Evolutionary conservation across 1,284 basidiomycete genomes (phyloP).

Genomic region (Cutaneotrichosporon mucoides): DNA sequence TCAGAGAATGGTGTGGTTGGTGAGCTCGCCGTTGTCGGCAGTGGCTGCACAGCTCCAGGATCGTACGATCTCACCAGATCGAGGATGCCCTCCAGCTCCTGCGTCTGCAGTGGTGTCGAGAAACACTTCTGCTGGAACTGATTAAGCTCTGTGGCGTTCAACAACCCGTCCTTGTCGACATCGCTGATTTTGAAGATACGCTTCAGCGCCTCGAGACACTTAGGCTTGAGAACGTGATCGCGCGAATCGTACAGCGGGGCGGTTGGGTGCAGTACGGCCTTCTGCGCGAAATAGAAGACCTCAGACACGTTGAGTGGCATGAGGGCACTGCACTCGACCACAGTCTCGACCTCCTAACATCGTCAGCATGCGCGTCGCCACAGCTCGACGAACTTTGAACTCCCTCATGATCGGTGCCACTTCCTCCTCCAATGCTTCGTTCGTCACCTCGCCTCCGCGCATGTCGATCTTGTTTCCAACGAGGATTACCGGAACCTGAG

Average conservation of each 20-base stretch:
- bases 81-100: slow-evolving; percentile 88
- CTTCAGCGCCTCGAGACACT: slow-evolving; percentile 79
- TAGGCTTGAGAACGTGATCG: slow-evolving; percentile 91
- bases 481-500: slow-evolving; percentile 87
- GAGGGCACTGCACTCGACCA: slow-evolving; percentile 92
- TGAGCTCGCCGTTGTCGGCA: slow-evolving; percentile 22
- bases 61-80: slow-evolving; percentile 77
- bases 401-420: slow-evolving; percentile 94
- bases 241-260: slow-evolving; percentile 95
- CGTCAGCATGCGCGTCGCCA: not conserved
- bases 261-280: slow-evolving; percentile 94
- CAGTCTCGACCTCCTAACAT: slow-evolving; percentile 89
- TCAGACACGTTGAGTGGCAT: slow-evolving; percentile 89
- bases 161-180: slow-evolving; percentile 84
- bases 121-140: slow-evolving; percentile 98
- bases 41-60: slow-evolving; percentile 43
- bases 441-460: slow-evolving; percentile 85
- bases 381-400: slow-evolving; percentile 67
- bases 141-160: slow-evolving; percentile 88
- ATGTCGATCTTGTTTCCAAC: slow-evolving; percentile 99
- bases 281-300: slow-evolving; percentile 99
- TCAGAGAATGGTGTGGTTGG: slow-evolving; percentile 9
- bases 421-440: slow-evolving; percentile 90
- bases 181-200: slow-evolving; percentile 97
- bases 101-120: slow-evolving; percentile 81